Base-by-base conservation (phyloP, 352 stramenopile species). In the Globisporangium abappressorium region DNA sequence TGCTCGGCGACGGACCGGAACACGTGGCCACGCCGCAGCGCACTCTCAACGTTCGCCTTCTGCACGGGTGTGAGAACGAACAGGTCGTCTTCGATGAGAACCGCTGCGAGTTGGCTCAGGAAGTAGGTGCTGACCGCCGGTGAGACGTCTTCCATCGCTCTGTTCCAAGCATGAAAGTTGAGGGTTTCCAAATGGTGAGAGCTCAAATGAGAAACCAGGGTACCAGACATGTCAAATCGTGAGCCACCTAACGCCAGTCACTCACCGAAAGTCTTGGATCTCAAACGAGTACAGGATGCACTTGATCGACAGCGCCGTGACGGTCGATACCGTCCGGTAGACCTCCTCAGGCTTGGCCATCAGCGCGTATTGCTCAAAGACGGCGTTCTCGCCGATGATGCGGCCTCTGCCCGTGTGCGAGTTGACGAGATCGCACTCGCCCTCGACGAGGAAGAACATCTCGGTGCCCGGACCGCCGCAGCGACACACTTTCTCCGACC, bases 371-470 rank as follows among this genome's bases (percentile, higher is more conserved):
- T 92, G 82, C 71, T 95, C 87, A 57, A 95, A 93, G 26, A 94
- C 81, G 1, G 85, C 73, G 30, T 91, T 92, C 64, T 87, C 74
- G 8, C 82, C 78, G 12, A 95, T 76, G 56, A 93, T 75, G 24
- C 85, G 79, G 7, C 81, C 84, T 14, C 79, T 61, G 18, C 77
- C 74, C 1, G 84, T 89, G 55, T 81, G 66, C 3, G 85, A 89
- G 62, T 95, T 92, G 38, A 94, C 64, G 38, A 94, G 72, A 65
- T 94, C 86, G 55, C 87, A 95, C 68, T 94, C 80, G 38, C 87
- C 87, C 55, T 94, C 87, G 26, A 95, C 82, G 12, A 95, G 73
- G 54, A 95, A 95, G 67, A 90, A 95, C 70, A 91, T 94, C 64
- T 95, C 87, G 9, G 75, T 81, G 26, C 87, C 85, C 6, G 87